phyloP scores from a whole-genome alignment of 2,329 filamentous ascomycete species.

The Aspergillus vadensis region DNA sequence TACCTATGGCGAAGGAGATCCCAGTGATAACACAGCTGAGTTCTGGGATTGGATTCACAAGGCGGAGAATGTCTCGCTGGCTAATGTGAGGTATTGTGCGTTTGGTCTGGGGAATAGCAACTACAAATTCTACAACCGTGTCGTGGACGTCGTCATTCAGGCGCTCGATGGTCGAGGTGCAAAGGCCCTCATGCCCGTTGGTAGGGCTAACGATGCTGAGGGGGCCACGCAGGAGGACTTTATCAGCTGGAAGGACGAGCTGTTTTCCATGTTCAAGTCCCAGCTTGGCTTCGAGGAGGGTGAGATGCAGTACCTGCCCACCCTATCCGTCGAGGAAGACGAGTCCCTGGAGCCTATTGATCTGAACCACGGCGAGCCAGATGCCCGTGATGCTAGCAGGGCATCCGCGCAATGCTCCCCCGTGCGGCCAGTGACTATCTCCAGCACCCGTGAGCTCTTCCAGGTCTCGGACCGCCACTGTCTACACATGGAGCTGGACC shows the following conservation, averaged over 20 bases:
- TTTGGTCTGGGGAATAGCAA: conserved; percentile 96
- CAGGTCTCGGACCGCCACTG: conserved; percentile 79
- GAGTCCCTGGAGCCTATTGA: conserved; percentile 70
- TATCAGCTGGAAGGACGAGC: conserved; percentile 91
- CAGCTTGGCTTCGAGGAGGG: conserved; percentile 83
- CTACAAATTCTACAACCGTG: conserved; percentile 95
- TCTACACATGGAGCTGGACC: conserved; percentile 84
- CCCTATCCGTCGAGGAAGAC: conserved; percentile 73
- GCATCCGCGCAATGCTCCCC: conserved; percentile 61
- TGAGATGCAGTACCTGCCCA: conserved; percentile 84
- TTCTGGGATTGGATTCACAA: conserved; percentile 84
- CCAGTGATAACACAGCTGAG: conserved; percentile 91
- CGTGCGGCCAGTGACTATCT: conserved; percentile 84
- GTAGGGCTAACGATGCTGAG: conserved; percentile 89
- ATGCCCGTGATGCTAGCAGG: conserved; percentile 55
- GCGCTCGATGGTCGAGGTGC: conserved; percentile 75
- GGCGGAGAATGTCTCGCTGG: conserved; percentile 71
- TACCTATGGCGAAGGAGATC: conserved; percentile 94
- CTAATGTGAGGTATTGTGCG: conserved; percentile 72
- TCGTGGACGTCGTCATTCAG: conserved; percentile 83
- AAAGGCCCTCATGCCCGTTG: conserved; percentile 73
- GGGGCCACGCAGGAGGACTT: conserved; percentile 97
- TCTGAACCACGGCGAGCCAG: conserved; percentile 86
- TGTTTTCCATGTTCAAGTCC: conserved; percentile 77
- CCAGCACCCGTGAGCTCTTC: conserved; percentile 79